These are phyloP conservation scores for Cercospora zeae-maydis DNA, from an alignment of 2,329 filamentous ascomycete genomes.

Conservation along the genomic window DNA sequence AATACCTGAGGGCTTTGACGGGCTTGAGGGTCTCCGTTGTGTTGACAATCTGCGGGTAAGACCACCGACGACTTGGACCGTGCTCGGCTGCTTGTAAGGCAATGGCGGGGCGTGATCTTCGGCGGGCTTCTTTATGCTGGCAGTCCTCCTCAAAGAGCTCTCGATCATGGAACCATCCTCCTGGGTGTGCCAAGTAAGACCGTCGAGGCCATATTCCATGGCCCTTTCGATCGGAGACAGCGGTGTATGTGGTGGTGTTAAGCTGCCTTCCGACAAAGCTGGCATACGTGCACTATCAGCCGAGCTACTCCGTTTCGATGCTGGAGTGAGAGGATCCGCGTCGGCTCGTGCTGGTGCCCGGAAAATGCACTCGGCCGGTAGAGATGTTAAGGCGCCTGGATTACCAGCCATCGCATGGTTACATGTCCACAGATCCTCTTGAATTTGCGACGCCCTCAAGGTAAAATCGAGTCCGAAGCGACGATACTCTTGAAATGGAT, in stretches of 20 bases:
- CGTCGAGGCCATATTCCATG: conserved; percentile 5
- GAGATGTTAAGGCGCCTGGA: conserved; percentile 11
- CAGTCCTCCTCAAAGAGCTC: not conserved
- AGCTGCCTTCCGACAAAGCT: conserved; percentile 14
- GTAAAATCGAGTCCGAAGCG: conserved; percentile 26
- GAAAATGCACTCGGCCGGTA: conserved; percentile 31
- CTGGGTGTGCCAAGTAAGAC: conserved; percentile 2
- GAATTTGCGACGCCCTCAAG: conserved; percentile 18
- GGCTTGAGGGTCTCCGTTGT: not conserved
- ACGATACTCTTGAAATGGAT: conserved; percentile 14
- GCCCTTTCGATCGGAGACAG: conserved; percentile 9
- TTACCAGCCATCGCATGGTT: not conserved
- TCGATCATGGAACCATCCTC: conserved; percentile 3
- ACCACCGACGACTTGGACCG: conserved; percentile 3
- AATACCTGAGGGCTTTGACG: conserved; percentile 2
- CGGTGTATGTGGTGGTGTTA: conserved; percentile 2
- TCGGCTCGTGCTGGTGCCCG: conserved; percentile 17
- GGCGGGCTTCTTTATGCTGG: not conserved
- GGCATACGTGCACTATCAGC: conserved; percentile 13
- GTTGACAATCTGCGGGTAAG: conserved; percentile 4
- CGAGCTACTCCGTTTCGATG: conserved; percentile 11
- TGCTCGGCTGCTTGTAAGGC: not conserved
- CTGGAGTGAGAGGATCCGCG: not conserved
- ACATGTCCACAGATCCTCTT: conserved; percentile 16
- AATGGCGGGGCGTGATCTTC: not conserved